A percentile compares a stretch with the other conserved stretches of the same genome.
phyloP scores from a whole-genome alignment of 2,329 filamentous ascomycete genomes.

The Penicillium sp. region DNA sequence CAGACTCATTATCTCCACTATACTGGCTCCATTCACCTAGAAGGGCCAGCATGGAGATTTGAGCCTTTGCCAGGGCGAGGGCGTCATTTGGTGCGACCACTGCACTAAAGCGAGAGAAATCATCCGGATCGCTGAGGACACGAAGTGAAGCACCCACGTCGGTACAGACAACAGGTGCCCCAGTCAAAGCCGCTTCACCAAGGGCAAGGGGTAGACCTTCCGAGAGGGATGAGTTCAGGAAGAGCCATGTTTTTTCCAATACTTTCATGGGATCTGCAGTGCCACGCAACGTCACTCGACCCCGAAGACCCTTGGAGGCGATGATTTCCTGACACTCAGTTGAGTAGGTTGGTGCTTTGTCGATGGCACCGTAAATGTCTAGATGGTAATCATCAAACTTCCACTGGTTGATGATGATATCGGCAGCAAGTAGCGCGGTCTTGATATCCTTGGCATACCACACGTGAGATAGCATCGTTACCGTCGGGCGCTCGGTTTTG shows the following conservation, averaged over 20 bases:
- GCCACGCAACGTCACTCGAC: constrained; percentile 54
- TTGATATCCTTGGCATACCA: constrained; percentile 62
- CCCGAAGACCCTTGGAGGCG: constrained; percentile 54
- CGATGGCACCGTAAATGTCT: constrained; percentile 63
- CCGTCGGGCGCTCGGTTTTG: constrained; percentile 59
- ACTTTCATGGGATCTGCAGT: constrained; percentile 59
- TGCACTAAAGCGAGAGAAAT: constrained; percentile 57
- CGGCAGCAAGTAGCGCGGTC: constrained; percentile 62
- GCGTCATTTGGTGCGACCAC: constrained; percentile 66
- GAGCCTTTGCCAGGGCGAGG: constrained; percentile 59
- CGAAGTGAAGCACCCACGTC: constrained; percentile 44
- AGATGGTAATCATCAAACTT: constrained; percentile 65
- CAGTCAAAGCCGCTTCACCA: constrained; percentile 49
- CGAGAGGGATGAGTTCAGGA: constrained; percentile 50
- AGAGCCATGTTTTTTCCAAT: constrained; percentile 58
- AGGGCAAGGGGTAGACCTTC: constrained; percentile 48
- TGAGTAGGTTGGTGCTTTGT: constrained; percentile 62
- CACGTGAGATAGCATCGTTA: constrained; percentile 64
- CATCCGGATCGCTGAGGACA: constrained; percentile 44
- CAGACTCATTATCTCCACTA: constrained; percentile 51
- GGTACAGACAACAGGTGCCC: constrained; percentile 46
- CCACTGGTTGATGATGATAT: constrained; percentile 66
- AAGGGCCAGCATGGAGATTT: constrained; percentile 63
- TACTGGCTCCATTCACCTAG: constrained; percentile 62
- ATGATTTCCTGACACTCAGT: constrained; percentile 60